Evolutionary conservation across 2,329 filamentous ascomycete genomes (phyloP).

Genomic region (Arthrinium phaeospermum): DNA sequence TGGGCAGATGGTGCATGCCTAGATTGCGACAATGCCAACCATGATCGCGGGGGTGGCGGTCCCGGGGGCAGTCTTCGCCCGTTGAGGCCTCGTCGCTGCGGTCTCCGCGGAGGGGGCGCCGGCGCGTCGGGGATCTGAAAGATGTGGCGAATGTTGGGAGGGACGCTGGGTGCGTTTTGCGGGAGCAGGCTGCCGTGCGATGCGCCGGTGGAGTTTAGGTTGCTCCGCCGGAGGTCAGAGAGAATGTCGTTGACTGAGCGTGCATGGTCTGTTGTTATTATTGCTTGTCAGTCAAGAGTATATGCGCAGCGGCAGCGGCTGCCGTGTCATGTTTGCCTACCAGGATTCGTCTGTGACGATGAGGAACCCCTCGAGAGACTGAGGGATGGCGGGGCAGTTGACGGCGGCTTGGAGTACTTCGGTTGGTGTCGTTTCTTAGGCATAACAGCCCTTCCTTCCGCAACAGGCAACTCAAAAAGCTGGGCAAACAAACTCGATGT

Average conservation of each 20-base stretch:
- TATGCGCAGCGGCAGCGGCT: background rate
- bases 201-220: slow-evolving; percentile 36
- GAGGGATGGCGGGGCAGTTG: slow-evolving; percentile 58
- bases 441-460: slow-evolving; percentile 49
- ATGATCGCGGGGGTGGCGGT: slow-evolving; percentile 64
- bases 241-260: slow-evolving; percentile 66
- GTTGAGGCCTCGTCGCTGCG: slow-evolving; percentile 49
- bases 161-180: slow-evolving; percentile 55
- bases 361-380: slow-evolving; percentile 41
- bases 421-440: slow-evolving; percentile 66
- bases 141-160: slow-evolving; percentile 63
- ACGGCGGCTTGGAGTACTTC: slow-evolving; percentile 64
- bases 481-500: background rate
- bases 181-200: slow-evolving; percentile 39
- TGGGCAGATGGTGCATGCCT: slow-evolving; percentile 34
- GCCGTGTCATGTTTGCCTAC: slow-evolving; percentile 21
- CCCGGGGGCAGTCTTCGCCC: slow-evolving; percentile 62
- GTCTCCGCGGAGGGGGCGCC: slow-evolving; percentile 54
- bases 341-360: slow-evolving; percentile 36
- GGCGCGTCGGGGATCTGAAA: slow-evolving; percentile 65
- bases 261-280: slow-evolving; percentile 34
- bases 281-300: slow-evolving; percentile 29
- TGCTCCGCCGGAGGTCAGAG: slow-evolving; percentile 58
- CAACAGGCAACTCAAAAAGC: background rate
- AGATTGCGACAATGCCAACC: slow-evolving; percentile 48